Conservation (phyloP, 805 yeast species). For the Tetrapisispora phaffii region DNA sequence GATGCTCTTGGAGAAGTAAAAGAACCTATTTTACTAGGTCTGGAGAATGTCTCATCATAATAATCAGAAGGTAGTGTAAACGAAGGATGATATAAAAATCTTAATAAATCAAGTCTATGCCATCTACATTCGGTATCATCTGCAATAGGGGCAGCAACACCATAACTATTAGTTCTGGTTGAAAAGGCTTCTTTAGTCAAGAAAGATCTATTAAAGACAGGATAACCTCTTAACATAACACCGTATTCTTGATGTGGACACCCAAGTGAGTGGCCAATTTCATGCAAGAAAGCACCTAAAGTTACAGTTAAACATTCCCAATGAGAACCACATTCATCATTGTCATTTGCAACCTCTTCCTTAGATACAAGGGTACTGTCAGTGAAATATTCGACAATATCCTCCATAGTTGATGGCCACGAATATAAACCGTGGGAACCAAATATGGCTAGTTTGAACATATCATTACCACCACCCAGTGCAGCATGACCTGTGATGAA, state of each 20-base stretch:
- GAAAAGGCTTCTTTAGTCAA: slow-evolving; percentile 58
- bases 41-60: slow-evolving; percentile 34
- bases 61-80: slow-evolving; percentile 63
- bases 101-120: slow-evolving; percentile 70
- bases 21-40: slow-evolving; percentile 28
- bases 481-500: slow-evolving; percentile 82
- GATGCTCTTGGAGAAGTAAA: slow-evolving; percentile 30
- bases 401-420: slow-evolving; percentile 83
- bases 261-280: slow-evolving; percentile 83
- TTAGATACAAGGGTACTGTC: slow-evolving; percentile 60
- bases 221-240: slow-evolving; percentile 82
- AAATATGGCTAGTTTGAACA: slow-evolving; percentile 73
- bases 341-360: slow-evolving; percentile 80
- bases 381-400: slow-evolving; percentile 53
- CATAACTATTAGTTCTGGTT: slow-evolving; percentile 40
- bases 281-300: slow-evolving; percentile 91
- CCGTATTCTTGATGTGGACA: slow-evolving; percentile 89
- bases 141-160: slow-evolving; percentile 38
- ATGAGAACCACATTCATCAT: slow-evolving; percentile 69
- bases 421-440: slow-evolving; percentile 89
- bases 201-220: slow-evolving; percentile 71
- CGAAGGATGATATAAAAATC: slow-evolving; percentile 74
- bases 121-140: slow-evolving; percentile 71
- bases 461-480: slow-evolving; percentile 73
- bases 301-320: slow-evolving; percentile 89